Conservation (phyloP, 805 yeast genomes). For the Candida anglica region DNA sequence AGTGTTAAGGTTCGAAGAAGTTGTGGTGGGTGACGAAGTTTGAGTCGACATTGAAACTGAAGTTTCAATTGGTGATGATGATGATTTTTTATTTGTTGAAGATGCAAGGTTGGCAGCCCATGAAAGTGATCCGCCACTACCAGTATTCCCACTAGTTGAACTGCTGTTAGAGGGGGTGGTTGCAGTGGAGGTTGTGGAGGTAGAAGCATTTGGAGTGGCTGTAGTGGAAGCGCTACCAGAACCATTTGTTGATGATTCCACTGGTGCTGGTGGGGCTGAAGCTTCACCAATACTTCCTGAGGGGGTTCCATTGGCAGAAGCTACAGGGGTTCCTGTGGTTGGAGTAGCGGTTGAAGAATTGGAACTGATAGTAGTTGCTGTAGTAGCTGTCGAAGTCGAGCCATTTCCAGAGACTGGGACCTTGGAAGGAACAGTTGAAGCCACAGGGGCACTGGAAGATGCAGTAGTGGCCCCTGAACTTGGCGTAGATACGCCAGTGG, state of each 20-base stretch:
- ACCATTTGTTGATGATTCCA: constrained; percentile 3
- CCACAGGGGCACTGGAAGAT: too few species aligned
- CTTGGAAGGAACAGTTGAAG: too few species aligned
- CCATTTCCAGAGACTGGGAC: too few species aligned
- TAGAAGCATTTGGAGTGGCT: constrained; percentile 2
- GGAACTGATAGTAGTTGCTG: too few species aligned
- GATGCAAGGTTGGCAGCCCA: constrained; percentile 5
- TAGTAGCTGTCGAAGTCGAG: too few species aligned
- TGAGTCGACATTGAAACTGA: too few species aligned
- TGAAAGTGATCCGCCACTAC: constrained; percentile 2
- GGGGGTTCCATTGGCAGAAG: constrained; percentile 1
- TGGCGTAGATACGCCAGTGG: too few species aligned
- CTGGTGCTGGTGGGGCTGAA: not conserved
- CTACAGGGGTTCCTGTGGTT: constrained; percentile 1
- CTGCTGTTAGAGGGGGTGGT: too few species aligned
- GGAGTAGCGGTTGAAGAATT: not conserved
- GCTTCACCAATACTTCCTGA: not conserved
- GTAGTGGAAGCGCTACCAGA: constrained; percentile 4
- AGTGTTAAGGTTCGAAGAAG: too few species aligned
- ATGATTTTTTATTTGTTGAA: not conserved
- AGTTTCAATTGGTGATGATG: not conserved
- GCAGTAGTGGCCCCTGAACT: too few species aligned
- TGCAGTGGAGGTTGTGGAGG: not conserved
- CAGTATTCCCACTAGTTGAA: too few species aligned
- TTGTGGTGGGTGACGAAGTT: too few species aligned